Percentiles rank a stretch among this genome's conserved stretches.
These are phyloP conservation scores for Floccularia luteovirens DNA, from an alignment of 768 basidiomycete species.

Conservation along the genomic window DNA sequence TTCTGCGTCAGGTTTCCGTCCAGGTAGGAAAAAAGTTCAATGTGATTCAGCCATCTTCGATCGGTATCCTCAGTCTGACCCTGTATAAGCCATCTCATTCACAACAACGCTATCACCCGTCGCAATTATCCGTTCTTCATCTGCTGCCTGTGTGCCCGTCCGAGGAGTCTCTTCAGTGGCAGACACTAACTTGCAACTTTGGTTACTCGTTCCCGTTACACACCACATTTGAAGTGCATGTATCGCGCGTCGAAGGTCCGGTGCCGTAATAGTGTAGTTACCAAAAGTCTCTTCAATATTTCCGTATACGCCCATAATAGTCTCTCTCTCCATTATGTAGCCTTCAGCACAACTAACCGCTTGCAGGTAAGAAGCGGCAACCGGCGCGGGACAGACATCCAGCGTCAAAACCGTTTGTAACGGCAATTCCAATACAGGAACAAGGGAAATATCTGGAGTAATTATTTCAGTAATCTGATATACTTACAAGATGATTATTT, in stretches of 20 bases:
- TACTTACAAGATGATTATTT: slow-evolving; percentile 5
- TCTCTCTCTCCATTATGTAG: slow-evolving; percentile 29
- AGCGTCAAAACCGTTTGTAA: slow-evolving; percentile 69
- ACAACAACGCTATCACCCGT: too few species aligned
- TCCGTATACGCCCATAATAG: slow-evolving; percentile 39
- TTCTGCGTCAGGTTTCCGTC: slow-evolving; percentile 41
- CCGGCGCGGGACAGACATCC: slow-evolving; percentile 40
- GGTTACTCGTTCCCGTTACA: slow-evolving; percentile 14
- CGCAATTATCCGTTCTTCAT: too few species aligned
- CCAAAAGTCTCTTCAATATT: too few species aligned
- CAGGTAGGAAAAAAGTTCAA: slow-evolving; percentile 45
- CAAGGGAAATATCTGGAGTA: slow-evolving; percentile 54
- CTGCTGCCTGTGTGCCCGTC: too few species aligned
- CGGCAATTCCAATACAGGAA: slow-evolving; percentile 71
- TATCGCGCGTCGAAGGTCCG: slow-evolving; percentile 64
- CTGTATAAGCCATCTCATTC: not conserved
- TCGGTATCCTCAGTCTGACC: slow-evolving; percentile 1
- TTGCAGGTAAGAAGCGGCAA: slow-evolving; percentile 65
- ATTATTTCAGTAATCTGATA: slow-evolving; percentile 6
- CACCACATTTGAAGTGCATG: slow-evolving; percentile 53
- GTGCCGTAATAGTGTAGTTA: slow-evolving; percentile 16
- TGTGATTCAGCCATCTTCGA: slow-evolving; percentile 12
- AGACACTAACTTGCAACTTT: too few species aligned
- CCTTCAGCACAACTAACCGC: slow-evolving; percentile 54
- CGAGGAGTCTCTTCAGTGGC: too few species aligned